Evolutionary conservation across 116 monocot species (phyloP).

Genomic region (Phalaenopsis hybrid): DNA sequence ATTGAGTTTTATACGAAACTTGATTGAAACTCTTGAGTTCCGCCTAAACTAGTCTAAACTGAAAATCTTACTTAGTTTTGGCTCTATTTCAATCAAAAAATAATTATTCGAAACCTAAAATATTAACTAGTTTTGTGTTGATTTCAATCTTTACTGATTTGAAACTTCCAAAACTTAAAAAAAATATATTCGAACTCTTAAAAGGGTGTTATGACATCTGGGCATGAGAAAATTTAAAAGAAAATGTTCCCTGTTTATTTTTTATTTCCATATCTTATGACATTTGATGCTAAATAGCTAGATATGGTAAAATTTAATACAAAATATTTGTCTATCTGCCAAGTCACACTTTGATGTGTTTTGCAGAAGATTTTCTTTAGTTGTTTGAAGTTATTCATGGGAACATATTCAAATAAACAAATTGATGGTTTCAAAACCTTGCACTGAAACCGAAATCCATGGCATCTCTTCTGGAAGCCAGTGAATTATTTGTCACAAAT

Average conservation of each 20-base stretch:
- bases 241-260: neutral
- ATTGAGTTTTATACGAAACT: too few relatives aligned
- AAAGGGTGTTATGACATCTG: neutral
- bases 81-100: neutral
- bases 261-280: neutral
- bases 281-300: neutral
- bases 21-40: too few relatives aligned
- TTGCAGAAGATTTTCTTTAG: too few relatives aligned
- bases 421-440: too few relatives aligned
- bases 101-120: neutral
- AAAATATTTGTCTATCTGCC: neutral
- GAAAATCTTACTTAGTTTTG: neutral
- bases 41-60: neutral
- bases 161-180: neutral
- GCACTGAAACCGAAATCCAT: neutral
- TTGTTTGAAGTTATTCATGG: too few relatives aligned
- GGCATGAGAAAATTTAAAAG: neutral
- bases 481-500: neutral
- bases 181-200: neutral
- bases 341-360: too few relatives aligned
- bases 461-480: neutral
- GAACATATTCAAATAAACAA: too few relatives aligned
- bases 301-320: neutral
- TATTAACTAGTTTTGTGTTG: neutral
- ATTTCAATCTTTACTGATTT: neutral